Percentiles rank a stretch among this genome's conserved stretches.
phyloP scores from a whole-genome alignment of 257 asterid genomes.

The Ophiorrhiza pumila region DNA sequence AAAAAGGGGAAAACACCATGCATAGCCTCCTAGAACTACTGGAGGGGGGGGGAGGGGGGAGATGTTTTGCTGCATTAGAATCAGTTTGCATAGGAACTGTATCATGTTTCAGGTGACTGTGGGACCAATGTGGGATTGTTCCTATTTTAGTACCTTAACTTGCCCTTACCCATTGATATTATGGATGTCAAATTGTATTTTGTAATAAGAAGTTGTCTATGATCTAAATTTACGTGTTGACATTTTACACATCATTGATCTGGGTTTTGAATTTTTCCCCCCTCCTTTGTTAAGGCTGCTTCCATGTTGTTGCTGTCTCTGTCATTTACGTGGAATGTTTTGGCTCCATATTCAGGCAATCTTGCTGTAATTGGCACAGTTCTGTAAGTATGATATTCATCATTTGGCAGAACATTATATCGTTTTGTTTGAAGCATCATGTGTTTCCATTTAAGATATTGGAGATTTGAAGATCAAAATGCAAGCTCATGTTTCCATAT shows the following conservation, averaged over 20 bases:
- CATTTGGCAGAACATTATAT: background rate
- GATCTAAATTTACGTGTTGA: background rate
- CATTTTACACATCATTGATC: background rate
- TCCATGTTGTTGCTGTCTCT: constrained; percentile 87
- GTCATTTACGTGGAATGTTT: constrained; percentile 74
- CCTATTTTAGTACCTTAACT: background rate
- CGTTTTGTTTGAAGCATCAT: background rate
- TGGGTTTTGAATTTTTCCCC: background rate
- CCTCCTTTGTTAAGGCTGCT: constrained; percentile 51
- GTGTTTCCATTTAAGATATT: background rate
- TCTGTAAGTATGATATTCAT: constrained; percentile 52
- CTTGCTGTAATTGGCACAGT: constrained; percentile 82
- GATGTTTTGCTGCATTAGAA: background rate
- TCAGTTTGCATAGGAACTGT: background rate
- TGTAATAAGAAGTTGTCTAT: background rate
- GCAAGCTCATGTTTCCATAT: background rate
- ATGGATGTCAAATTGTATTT: background rate
- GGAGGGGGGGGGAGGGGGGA: background rate
- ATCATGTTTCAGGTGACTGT: background rate
- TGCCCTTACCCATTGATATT: background rate
- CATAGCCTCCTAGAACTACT: background rate
- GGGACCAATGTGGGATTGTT: background rate
- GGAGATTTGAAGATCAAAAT: background rate
- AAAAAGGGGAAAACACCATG: background rate
- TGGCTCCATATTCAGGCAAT: constrained; percentile 80